Evolutionary conservation across 345 rosid species (phyloP), one percentile per base, ranked within the genome.

Genomic region (Physaria fendleri): DNA sequence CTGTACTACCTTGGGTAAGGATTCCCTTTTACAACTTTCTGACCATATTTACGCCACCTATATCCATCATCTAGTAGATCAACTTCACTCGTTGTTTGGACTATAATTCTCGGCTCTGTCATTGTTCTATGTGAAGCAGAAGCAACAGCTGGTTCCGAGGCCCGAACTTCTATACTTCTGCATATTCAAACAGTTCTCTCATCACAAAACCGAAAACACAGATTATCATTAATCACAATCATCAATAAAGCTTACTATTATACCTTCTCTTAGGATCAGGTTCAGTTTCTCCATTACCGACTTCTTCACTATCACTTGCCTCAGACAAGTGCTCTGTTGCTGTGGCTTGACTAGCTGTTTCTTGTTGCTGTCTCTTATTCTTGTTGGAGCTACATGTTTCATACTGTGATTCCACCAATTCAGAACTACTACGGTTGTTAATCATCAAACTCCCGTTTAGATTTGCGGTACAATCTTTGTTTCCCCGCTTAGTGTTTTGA

Each of bases 1-100:
- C 17, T 39, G 39, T 24, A n/a, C 17, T 21, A 87, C 98, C 98
- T 85, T 27, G 96, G 98, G 71, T 83, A 78, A 66, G 87, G 96
- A 78, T 91, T 91, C 56, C 96, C 94, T 71, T 91, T 91, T 56
- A 91, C 98, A 32, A 85, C 88, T 74, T 91, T 91, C 72, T 91
- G 98, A 30, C 95, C 98, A 69, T 91, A 91, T 72, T 91, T 91
- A 44, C 90, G 95, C 92, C 98, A 91, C 62, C 88, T 82, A 72
- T 85, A 91, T 44, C 98, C 96, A 44, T 91, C 98, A 59, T 91
- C 98, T 74, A 91, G 61, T 16, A 91, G 90, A 72, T 91, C 96
- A 73, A 91, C 96, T 80, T 91, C 91, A 56, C 98, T 88, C n/a
- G 79, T 91, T 1, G 96, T 91, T 75, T 91, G 98, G 64, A 91